Evolutionary conservation across 1,139 yeast genomes (phyloP).

Genomic region (Saccharomycopsis crataegensis): DNA sequence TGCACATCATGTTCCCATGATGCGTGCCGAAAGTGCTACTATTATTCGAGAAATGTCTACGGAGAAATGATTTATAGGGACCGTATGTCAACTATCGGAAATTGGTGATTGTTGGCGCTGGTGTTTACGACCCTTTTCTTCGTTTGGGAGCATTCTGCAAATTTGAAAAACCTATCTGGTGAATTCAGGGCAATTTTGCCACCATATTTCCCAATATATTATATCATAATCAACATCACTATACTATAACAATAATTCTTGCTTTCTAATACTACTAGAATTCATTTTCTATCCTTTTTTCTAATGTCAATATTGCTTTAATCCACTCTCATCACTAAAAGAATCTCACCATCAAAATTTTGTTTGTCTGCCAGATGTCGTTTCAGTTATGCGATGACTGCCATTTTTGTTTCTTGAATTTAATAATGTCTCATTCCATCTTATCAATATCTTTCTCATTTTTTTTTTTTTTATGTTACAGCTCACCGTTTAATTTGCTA

Average conservation of each 20-base stretch:
- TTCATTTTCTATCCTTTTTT: no score
- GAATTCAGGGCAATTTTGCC: background rate
- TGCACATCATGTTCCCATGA: conserved; percentile 15
- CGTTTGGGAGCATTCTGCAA: background rate
- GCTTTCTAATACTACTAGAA: background rate
- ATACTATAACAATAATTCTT: background rate
- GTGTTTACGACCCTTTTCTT: background rate
- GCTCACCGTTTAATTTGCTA: no score
- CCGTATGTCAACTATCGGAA: conserved; percentile 12
- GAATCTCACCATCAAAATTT: no score
- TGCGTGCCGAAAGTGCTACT: conserved; percentile 15
- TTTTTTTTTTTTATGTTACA: no score
- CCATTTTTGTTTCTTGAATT: no score
- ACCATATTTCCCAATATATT: background rate
- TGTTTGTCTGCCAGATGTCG: no score
- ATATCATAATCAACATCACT: background rate
- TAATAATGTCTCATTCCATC: no score
- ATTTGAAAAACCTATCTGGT: background rate
- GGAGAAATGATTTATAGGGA: conserved; percentile 18
- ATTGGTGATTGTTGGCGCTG: conserved; percentile 5
- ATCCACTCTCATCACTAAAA: no score
- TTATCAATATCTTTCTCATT: no score
- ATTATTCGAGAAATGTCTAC: conserved; percentile 15
- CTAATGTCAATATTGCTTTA: no score
- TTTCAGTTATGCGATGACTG: no score